Percentiles rank a stretch among this genome's conserved stretches.
These are phyloP conservation scores for Penicillium nordicum DNA, from an alignment of 2,329 filamentous ascomycete species.

Conservation along the genomic window DNA sequence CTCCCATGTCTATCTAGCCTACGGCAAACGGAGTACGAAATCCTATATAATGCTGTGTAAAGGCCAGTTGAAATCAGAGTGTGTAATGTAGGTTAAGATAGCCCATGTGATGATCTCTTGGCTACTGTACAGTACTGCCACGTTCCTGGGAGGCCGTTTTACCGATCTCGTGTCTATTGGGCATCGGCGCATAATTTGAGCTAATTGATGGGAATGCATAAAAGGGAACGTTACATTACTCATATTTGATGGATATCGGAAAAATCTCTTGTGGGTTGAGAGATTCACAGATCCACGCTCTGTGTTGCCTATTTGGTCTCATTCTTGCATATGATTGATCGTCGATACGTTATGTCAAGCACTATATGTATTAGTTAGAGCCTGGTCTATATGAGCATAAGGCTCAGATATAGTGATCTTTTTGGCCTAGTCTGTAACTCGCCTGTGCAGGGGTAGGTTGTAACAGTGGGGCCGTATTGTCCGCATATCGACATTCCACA, in stretches of 20 bases:
- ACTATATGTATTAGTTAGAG: too few relatives aligned
- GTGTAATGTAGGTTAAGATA: not conserved
- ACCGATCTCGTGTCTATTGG: not conserved
- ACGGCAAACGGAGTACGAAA: too few relatives aligned
- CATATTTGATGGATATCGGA: too few relatives aligned
- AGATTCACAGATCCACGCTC: not conserved
- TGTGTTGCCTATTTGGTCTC: not conserved
- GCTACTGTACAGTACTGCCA: not conserved
- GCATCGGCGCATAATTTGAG: not conserved
- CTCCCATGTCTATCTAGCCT: not conserved
- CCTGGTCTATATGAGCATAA: too few relatives aligned
- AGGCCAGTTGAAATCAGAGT: too few relatives aligned
- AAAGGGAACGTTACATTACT: not conserved
- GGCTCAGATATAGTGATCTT: too few relatives aligned
- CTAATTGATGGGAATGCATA: not conserved
- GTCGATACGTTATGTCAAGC: too few relatives aligned
- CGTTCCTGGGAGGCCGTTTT: not conserved
- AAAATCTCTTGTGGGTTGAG: not conserved
- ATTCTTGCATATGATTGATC: not conserved
- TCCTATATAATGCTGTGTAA: not conserved
- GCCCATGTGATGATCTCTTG: not conserved
- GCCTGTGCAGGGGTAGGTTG: too few relatives aligned
- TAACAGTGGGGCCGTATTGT: not conserved
- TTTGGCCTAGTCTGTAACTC: too few relatives aligned
- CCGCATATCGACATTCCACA: not conserved